These are phyloP conservation scores for Rhizophora apiculata DNA, from an alignment of 345 rosid genomes.

Conservation along the genomic window DNA sequence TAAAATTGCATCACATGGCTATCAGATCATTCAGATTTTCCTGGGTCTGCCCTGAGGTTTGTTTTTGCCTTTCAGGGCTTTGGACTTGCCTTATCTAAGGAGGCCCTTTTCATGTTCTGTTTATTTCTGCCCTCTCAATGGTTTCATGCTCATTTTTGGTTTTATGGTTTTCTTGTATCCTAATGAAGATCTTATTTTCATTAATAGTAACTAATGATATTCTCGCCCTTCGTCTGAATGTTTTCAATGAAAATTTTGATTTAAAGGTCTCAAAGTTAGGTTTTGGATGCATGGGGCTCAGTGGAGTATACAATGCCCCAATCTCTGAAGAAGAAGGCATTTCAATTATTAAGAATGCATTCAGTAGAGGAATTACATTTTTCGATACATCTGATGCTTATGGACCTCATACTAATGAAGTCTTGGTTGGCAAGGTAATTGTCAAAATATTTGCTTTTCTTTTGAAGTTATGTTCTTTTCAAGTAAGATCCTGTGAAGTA, in stretches of 20 bases:
- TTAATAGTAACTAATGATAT: not conserved
- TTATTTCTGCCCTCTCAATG: too few relatives aligned
- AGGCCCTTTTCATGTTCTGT: too few relatives aligned
- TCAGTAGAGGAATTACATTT: constrained; percentile 18
- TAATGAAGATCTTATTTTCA: too few relatives aligned
- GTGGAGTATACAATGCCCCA: constrained; percentile 2
- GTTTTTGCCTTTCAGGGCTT: too few relatives aligned
- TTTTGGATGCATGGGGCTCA: constrained; percentile 15
- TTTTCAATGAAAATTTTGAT: not conserved
- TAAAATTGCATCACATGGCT: too few relatives aligned
- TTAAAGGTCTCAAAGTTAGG: constrained; percentile 21
- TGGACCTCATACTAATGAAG: constrained; percentile 15
- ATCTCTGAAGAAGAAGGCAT: constrained; percentile 15
- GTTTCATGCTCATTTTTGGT: too few relatives aligned
- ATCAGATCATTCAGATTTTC: too few relatives aligned
- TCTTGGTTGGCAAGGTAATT: constrained; percentile 17
- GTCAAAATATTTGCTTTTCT: not conserved
- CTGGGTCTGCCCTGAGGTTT: too few relatives aligned
- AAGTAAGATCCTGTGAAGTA: not conserved
- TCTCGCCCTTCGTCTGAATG: not conserved
- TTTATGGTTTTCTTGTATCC: too few relatives aligned
- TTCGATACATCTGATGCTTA: constrained; percentile 17
- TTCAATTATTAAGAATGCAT: constrained; percentile 13
- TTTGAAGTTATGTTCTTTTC: not conserved
- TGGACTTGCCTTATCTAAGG: too few relatives aligned